Conservation (phyloP, 805 yeast genomes). For the Starmerella tilneyi region DNA sequence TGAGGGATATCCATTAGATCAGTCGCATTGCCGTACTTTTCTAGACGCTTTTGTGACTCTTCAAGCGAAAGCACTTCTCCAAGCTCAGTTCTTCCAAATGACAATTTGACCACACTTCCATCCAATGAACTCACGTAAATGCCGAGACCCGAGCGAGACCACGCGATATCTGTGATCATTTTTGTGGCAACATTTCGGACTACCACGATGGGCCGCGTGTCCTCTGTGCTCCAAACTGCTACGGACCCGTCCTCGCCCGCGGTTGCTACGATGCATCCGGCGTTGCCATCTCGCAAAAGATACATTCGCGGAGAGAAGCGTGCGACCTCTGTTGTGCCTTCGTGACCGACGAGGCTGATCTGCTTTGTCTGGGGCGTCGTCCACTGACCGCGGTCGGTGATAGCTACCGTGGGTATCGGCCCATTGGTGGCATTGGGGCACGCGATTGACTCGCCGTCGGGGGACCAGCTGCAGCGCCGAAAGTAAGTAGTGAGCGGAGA, state of each 20-base stretch:
- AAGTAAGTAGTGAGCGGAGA: conserved; percentile 91
- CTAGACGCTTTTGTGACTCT: conserved; percentile 56
- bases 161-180: conserved; percentile 76
- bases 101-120: conserved; percentile 61
- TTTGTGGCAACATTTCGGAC: conserved; percentile 65
- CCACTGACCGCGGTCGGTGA: conserved; percentile 58
- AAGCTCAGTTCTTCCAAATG: conserved; percentile 45
- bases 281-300: conserved; percentile 14
- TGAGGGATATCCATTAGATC: conserved; percentile 82
- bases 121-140: conserved; percentile 74
- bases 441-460: conserved; percentile 61
- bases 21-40: conserved; percentile 78
- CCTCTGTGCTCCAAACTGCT: conserved; percentile 77
- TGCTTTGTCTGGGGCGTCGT: conserved; percentile 36
- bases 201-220: conserved; percentile 67
- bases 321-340: conserved; percentile 58
- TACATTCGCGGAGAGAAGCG: conserved; percentile 41
- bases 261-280: conserved; percentile 73
- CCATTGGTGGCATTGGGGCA: conserved; percentile 63
- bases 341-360: conserved; percentile 56
- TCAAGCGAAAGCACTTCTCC: conserved; percentile 49
- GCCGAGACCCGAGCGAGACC: conserved; percentile 73
- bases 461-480: conserved; percentile 60
- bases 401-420: conserved; percentile 50
- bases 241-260: conserved; percentile 90